Evolutionary conservation across 371 early-diverging fungal species (phyloP).

Genomic region (Zancudomyces culisetae): DNA sequence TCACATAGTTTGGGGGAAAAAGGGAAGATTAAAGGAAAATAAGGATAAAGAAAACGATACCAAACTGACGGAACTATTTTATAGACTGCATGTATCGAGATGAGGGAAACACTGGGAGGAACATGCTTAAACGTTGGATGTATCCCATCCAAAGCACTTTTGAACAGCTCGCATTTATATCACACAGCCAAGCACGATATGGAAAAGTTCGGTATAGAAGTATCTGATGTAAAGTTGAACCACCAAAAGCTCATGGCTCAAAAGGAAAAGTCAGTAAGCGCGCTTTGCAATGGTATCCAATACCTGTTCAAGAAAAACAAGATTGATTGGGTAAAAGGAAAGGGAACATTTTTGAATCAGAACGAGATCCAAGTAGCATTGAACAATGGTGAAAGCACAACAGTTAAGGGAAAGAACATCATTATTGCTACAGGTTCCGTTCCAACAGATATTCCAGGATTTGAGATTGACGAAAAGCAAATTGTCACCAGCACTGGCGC

Average conservation of each 20-base stretch:
- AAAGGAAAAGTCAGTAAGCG: slow-evolving; percentile 73
- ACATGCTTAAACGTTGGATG: slow-evolving; percentile 98
- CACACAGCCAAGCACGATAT: slow-evolving; percentile 85
- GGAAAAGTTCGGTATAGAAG: slow-evolving; percentile 84
- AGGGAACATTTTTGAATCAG: slow-evolving; percentile 58
- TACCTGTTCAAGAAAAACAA: slow-evolving; percentile 93
- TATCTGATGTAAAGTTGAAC: slow-evolving; percentile 65
- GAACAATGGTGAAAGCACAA: slow-evolving; percentile 44
- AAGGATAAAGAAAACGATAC: not conserved
- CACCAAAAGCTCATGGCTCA: slow-evolving; percentile 74
- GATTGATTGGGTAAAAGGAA: slow-evolving; percentile 81
- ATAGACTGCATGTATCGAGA: slow-evolving; percentile 91
- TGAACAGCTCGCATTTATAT: slow-evolving; percentile 94
- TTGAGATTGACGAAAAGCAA: slow-evolving; percentile 83
- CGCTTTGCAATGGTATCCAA: slow-evolving; percentile 86
- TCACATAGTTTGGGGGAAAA: not conserved
- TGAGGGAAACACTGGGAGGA: slow-evolving; percentile 89
- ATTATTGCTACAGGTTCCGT: slow-evolving; percentile 96
- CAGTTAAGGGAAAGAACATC: slow-evolving; percentile 79
- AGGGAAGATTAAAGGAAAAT: not conserved
- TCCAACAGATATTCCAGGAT: slow-evolving; percentile 79
- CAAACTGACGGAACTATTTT: not conserved
- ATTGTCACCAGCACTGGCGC: slow-evolving; percentile 96
- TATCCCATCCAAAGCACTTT: slow-evolving; percentile 95
- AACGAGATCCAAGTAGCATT: slow-evolving; percentile 66